Evolutionary conservation across 257 asterid genomes (phyloP), one percentile per base, ranked within the genome.

Genomic region (Coffea eugenioides): DNA sequence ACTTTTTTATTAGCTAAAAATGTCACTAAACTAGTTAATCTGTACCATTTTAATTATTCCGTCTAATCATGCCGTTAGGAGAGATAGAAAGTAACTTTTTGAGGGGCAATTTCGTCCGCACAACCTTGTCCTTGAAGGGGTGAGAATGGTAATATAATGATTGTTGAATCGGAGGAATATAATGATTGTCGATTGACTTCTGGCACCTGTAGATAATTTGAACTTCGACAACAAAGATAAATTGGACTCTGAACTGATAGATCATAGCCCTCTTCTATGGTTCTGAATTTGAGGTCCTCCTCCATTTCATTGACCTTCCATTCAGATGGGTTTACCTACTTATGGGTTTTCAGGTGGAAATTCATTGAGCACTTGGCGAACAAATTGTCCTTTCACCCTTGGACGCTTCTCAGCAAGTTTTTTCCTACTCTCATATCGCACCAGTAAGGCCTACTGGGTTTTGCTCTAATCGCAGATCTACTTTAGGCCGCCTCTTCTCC

Each of bases 371-470:
- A 68, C 77, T 69, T 90, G 97, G 14, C 98, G 95, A 83, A 94
- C 94, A 82, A 94, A 94, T 77, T 94, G 98, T 39, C 98, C 98
- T 80, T 91, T 94, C 76, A 94, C 92, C 61, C 98, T 88, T 9
- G 97, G 98, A 4, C 98, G 88, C 79, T 92, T 91, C 84, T 94
- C 97, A 27, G 97, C 98, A 77, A 94, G 94, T 82, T 91, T 92
- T 81, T 92, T 89, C 74, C 98, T 89, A 83, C 97, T 94, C 81
- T 94, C 98, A 23, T 94, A 94, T 31, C 97, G 76, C 71, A 94
- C 98, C 98, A 92, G 87, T 52, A 46, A 69, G 92, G 83, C 13
- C 89, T 95, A 21, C 80, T 95, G 80, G 97, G 88, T 10, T 85
- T 84, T 36, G 90, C 91, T 79, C 82, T 95, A 27, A 68, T 90